Base-by-base conservation (phyloP, 306 rosid genomes). In the Vigna nakashimae region DNA sequence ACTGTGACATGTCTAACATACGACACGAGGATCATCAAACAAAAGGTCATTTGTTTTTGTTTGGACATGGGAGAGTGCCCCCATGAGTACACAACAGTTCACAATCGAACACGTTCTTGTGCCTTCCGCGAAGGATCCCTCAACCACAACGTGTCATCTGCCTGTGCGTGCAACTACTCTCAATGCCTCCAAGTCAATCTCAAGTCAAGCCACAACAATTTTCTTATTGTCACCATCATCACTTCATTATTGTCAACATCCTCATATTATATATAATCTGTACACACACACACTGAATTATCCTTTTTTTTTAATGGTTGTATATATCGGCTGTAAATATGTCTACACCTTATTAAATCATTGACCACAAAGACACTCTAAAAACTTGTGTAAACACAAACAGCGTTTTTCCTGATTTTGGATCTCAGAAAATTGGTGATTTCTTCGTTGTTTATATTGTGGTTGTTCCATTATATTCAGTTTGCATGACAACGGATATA, bases 131-230 rank as follows among this genome's bases (percentile, higher is more conserved):
- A 79, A 79, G 77, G 71, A 71, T 49, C 10, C 5, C 0, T 30
- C 8, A 5, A 34, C 18, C 62, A 48, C 15, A 79, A 49, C 71
- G 71, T 79, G 82, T 79, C 71, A 20, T 9, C 18, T 46, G 67
- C 36, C 51, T 15, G 32, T 62, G 9, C 14, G 10, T 40, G 48
- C 11, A 42, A 11, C 2, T 28, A 60, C 20, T 60, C 60, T 28
- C 48, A 59, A 60, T 60, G 51, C 45, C 42, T 60, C 65, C 34
- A 49, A 79, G 71, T 70, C 82, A 70, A 79, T 34, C 77, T 36
- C 77, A 70, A 70, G 82, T 79, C 76, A 78, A 78, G 36, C 32
- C 48, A 36, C 42, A 78, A 57, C 17, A 56, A 18, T 46, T 56
- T 5, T 32, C 9, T 7, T 3, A 30, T 34, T 46, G 65, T 36